Percentiles rank a stretch among this genome's conserved stretches.
Evolutionary conservation across 495 filamentous ascomycete species (phyloP).

Genomic region (Penicillium tannophilum): DNA sequence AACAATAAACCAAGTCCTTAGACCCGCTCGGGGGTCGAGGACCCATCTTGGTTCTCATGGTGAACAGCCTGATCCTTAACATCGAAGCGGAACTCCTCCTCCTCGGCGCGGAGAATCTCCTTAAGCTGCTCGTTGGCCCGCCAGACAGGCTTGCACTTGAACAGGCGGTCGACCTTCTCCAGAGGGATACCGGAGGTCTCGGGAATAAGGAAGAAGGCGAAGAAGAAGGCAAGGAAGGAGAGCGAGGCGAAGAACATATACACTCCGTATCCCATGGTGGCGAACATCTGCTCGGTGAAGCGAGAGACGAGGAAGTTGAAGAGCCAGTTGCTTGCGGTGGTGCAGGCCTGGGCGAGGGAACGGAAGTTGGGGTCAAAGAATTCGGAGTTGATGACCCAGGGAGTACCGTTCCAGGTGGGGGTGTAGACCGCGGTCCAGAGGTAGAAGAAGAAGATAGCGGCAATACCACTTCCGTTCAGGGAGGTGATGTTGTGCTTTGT

Average conservation of each 20-base stretch:
- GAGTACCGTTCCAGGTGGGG: slow-evolving; percentile 71
- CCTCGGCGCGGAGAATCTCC: slow-evolving; percentile 48
- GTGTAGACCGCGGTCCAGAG: slow-evolving; percentile 77
- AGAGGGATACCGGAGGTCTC: slow-evolving; percentile 64
- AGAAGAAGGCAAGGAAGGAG: slow-evolving; percentile 67
- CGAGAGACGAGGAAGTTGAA: slow-evolving; percentile 75
- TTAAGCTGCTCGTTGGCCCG: slow-evolving; percentile 56
- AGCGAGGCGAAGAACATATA: slow-evolving; percentile 79
- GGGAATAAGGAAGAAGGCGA: slow-evolving; percentile 67
- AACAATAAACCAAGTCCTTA: slow-evolving; percentile 1
- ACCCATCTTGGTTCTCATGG: slow-evolving; percentile 16
- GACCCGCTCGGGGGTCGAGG: not conserved
- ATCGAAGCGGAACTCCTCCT: slow-evolving; percentile 56
- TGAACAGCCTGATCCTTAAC: slow-evolving; percentile 37
- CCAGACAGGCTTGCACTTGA: slow-evolving; percentile 57
- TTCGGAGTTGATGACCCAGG: slow-evolving; percentile 66
- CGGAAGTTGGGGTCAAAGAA: slow-evolving; percentile 65
- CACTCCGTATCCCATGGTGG: slow-evolving; percentile 68
- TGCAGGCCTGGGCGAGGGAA: slow-evolving; percentile 67
- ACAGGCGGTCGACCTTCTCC: slow-evolving; percentile 58
- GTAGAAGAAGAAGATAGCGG: slow-evolving; percentile 76
- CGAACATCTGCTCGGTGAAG: slow-evolving; percentile 78
- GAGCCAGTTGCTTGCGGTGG: slow-evolving; percentile 72
- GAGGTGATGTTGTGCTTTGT: slow-evolving; percentile 37
- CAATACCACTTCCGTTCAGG: slow-evolving; percentile 61